phyloP scores from a whole-genome alignment of 352 stramenopile species.

The Phytopythium mirpurense region DNA sequence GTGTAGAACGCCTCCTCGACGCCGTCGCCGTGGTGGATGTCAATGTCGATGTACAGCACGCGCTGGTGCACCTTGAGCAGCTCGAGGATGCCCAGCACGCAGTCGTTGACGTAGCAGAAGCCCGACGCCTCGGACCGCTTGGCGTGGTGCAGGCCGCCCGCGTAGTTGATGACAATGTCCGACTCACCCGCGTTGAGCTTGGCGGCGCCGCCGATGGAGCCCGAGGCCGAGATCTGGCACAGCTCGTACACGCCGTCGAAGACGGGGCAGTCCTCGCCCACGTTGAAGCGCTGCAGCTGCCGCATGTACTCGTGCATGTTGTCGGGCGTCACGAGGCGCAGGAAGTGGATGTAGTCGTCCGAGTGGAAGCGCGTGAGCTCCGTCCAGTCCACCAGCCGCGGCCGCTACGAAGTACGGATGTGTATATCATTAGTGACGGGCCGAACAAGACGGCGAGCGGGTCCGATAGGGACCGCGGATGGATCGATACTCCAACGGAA shows the following conservation, averaged over 20 bases:
- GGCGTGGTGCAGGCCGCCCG: slow-evolving; percentile 95
- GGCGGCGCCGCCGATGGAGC: too few species aligned
- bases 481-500: too few species aligned
- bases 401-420: too few species aligned
- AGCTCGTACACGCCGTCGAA: slow-evolving; percentile 99
- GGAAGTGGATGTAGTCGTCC: slow-evolving; percentile 98
- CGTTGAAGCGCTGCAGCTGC: slow-evolving; percentile 94
- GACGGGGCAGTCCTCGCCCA: slow-evolving; percentile 98
- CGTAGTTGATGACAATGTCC: slow-evolving; percentile 98
- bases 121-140: slow-evolving; percentile 95
- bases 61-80: slow-evolving; percentile 95
- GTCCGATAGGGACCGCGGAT: too few species aligned
- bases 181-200: slow-evolving; percentile 93
- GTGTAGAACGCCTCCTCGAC: slow-evolving; percentile 96
- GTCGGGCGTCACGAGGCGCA: slow-evolving; percentile 93
- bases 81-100: slow-evolving; percentile 97
- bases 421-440: too few species aligned
- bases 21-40: slow-evolving; percentile 98
- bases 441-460: slow-evolving; percentile 1
- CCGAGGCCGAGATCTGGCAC: slow-evolving; percentile 96
- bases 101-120: slow-evolving; percentile 98
- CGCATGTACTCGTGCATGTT: slow-evolving; percentile 90
- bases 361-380: slow-evolving; percentile 98
- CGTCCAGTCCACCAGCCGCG: slow-evolving; percentile 92
- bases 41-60: slow-evolving; percentile 99